Evolutionary conservation across 352 stramenopile genomes (phyloP), one percentile per base, ranked within the genome.

Genomic region (Plasmopara viticola): DNA sequence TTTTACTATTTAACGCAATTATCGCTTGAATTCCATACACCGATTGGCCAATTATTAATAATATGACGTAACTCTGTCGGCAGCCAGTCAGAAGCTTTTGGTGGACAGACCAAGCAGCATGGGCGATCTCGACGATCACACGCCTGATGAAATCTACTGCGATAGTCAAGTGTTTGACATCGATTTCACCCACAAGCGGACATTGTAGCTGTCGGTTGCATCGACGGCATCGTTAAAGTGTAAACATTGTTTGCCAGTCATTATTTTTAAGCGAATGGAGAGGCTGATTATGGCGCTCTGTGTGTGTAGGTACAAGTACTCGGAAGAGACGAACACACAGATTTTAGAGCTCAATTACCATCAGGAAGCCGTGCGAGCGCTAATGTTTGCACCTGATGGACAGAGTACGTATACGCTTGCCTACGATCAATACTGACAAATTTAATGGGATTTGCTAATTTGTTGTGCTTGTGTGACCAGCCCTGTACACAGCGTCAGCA

Each of bases 201-300:
- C 41, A 82, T 92, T 34, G 63, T 95, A 42, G 83, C 81, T 33
- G 53, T 90, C 15, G 83, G 78, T 48, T 79, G 62, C 51, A 87
- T 95, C 56, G 69, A 72, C 14, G 84, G 84, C 51, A 58, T 85
- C 55, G 81, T 95, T 50, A 67, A 95, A 91, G 64, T 90, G 75
- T 93, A 70, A 43, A 9, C 28, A 49, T n/a, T 15, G 47, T 15
- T 20, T 33, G 28, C 9, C 6, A 34, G 3, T 29, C 12, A 17
- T 9, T 9, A 14, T 25, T 25, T 25, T 25, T 3, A 25, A 25
- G 20, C 1, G 1, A 3, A 25, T 25, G 20, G 20, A 25, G 20
- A 25, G 20, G 20, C 20, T 25, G 20, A 35, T 41, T 53, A 34
- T 56, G 20, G 13, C 20, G 17, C 12, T 56, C 25, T 34, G 20